phyloP scores from a whole-genome alignment of 2,329 filamentous ascomycete genomes.

The Aspergillus ibericus region DNA sequence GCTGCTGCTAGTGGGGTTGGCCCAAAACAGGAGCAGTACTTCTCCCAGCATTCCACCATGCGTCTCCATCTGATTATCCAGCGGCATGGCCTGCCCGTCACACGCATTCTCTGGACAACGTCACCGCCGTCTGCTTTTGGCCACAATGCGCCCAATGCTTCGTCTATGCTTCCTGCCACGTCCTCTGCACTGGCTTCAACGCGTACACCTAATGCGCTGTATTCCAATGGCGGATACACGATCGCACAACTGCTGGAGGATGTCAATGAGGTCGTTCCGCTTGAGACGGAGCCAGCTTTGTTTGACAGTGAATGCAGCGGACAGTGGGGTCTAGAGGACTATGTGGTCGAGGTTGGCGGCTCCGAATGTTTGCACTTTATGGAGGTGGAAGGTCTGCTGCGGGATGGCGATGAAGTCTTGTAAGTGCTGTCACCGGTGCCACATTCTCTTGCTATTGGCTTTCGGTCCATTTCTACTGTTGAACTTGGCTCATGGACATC shows the following conservation, averaged over 20 bases:
- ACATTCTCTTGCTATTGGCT: background rate
- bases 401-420: conserved; percentile 82
- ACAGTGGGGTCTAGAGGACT: conserved; percentile 86
- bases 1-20: background rate
- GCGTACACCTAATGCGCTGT: conserved; percentile 36
- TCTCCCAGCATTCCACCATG: conserved; percentile 46
- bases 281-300: conserved; percentile 62
- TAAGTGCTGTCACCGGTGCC: conserved; percentile 46
- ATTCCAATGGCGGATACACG: conserved; percentile 59
- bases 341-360: conserved; percentile 75
- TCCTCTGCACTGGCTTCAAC: conserved; percentile 37
- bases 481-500: background rate
- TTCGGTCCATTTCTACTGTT: background rate
- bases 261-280: conserved; percentile 75
- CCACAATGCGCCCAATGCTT: conserved; percentile 24
- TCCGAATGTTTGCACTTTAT: conserved; percentile 91
- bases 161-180: conserved; percentile 23
- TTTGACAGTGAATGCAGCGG: conserved; percentile 37
- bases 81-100: conserved; percentile 71
- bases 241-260: conserved; percentile 74
- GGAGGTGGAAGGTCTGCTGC: conserved; percentile 66
- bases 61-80: conserved; percentile 72
- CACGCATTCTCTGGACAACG: conserved; percentile 70
- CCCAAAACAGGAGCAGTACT: conserved; percentile 1
- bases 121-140: conserved; percentile 44